Evolutionary conservation across 2,329 filamentous ascomycete species (phyloP), one percentile per base, ranked within the genome.

Genomic region (Huntiella omanensis): DNA sequence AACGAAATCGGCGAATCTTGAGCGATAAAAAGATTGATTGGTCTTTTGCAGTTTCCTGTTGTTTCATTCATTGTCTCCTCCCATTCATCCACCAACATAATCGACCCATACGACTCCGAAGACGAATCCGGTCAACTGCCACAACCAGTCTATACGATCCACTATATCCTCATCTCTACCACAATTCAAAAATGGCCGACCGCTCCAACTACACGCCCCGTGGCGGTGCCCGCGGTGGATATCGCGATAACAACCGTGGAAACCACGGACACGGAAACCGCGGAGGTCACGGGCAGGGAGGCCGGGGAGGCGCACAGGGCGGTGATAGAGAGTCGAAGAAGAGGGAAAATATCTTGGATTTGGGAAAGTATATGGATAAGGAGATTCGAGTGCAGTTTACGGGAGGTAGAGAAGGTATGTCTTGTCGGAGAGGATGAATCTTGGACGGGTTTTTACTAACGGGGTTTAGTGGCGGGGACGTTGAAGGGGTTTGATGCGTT

Each of bases 321-420:
- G 58, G 64, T 40, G 83, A 92, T 64, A 75, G 80, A 56, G 48
- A 49, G 45, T 84, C 86, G 51, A 95, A 94, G 76, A 96, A 96
- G 70, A 46, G 48, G 33, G 91, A 98, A 65, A 96, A 95, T 62
- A 98, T 98, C 56, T 75, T 98, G 46, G 88, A 98, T 59, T 64
- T 98, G 57, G 77, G 71, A 59, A 94, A 94, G 67, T 98, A 96
- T 64, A 86, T 94, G 81, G 86, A 98, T 63, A 93, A 95, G 73
- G 73, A 81, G 59, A 85, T 98, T 54, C 82, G 74, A 7, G 87
- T 98, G 60, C 96, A 96, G 65, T 96, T 98, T 63, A 95, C 85
- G 58, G 91, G 91, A 37, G 91, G 91, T 1, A 69, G 88, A 50
- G 86, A 95, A 69, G 83, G 86, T 91, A 59, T 51, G 70, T 43